Conservation (phyloP, 441 rosid genomes). For the Monsonia emarginata region DNA sequence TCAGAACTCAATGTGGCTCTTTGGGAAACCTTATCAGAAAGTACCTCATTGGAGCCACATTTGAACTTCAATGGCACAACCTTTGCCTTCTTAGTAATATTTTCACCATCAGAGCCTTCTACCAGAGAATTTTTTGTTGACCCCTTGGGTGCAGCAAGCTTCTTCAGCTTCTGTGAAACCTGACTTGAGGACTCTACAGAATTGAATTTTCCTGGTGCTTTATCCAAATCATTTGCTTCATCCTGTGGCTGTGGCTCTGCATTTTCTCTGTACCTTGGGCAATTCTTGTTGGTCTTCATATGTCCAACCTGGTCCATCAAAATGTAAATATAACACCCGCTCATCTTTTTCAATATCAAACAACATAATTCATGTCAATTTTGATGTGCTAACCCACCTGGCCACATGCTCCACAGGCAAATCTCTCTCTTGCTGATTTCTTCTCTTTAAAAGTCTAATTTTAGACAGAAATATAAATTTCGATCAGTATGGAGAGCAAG, state of each 20-base stretch:
- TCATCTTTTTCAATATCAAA: conserved; percentile 12
- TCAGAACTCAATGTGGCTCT: conserved; percentile 48
- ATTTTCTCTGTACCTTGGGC: conserved; percentile 85
- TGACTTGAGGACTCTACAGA: conserved; percentile 45
- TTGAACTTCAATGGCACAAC: conserved; percentile 62
- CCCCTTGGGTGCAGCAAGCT: conserved; percentile 35
- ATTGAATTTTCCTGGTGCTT: conserved; percentile 41
- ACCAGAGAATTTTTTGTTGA: conserved; percentile 32
- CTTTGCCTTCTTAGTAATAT: conserved; percentile 42
- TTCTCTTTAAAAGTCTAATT: conserved; percentile 72
- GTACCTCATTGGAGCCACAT: conserved; percentile 47
- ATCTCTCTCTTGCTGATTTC: conserved; percentile 86
- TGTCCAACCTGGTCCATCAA: conserved; percentile 70
- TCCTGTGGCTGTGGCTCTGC: conserved; percentile 48
- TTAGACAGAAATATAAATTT: conserved; percentile 12
- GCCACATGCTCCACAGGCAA: conserved; percentile 94
- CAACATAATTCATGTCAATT: conserved; percentile 10
- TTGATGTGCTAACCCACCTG: conserved; percentile 51
- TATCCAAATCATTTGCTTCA: conserved; percentile 49
- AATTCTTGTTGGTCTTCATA: conserved; percentile 97
- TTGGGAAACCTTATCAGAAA: conserved; percentile 40
- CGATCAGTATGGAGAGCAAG: neutral
- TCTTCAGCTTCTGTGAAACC: conserved; percentile 52
- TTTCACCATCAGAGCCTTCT: conserved; percentile 55
- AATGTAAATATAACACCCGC: conserved; percentile 9